Conservation (phyloP, 2,329 filamentous ascomycete species). For the Neophaeococcomyces aloes region DNA sequence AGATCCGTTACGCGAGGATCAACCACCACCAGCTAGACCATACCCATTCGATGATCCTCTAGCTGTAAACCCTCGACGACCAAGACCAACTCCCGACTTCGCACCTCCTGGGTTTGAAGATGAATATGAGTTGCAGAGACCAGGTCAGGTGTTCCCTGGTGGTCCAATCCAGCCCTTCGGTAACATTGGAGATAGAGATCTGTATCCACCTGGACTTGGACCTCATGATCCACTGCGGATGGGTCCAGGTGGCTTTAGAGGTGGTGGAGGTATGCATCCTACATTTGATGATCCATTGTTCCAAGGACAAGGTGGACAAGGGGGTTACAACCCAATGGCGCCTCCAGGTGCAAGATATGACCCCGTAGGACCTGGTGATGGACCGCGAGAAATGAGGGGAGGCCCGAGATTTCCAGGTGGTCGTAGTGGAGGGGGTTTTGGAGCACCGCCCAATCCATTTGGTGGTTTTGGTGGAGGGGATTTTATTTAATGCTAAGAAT, state of each 20-base stretch:
- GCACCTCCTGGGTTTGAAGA: constrained; percentile 88
- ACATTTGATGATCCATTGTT: constrained; percentile 90
- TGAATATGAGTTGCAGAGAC: constrained; percentile 71
- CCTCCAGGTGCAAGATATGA: constrained; percentile 90
- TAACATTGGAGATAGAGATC: constrained; percentile 71
- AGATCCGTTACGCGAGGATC: constrained; percentile 43
- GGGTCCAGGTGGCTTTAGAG: constrained; percentile 49
- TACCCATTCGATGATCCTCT: constrained; percentile 60
- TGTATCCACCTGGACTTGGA: constrained; percentile 77
- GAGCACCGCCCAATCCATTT: constrained; percentile 38
- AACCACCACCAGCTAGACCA: constrained; percentile 53
- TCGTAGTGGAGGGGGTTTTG: constrained; percentile 31
- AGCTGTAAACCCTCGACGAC: constrained; percentile 47
- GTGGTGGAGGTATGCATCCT: constrained; percentile 81
- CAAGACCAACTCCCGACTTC: constrained; percentile 62
- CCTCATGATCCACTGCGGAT: constrained; percentile 73
- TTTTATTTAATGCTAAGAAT: constrained; percentile 35
- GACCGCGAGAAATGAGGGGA: constrained; percentile 39
- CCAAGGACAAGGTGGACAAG: constrained; percentile 44
- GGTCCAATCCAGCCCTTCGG: constrained; percentile 27
- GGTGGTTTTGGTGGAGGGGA: constrained; percentile 51
- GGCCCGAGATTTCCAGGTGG: constrained; percentile 39
- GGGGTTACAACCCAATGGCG: constrained; percentile 56
- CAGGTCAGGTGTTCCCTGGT: constrained; percentile 33
- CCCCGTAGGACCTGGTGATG: constrained; percentile 63